These are phyloP conservation scores for Cercospora sp. DNA, from an alignment of 2,329 filamentous ascomycete genomes.

Conservation along the genomic window DNA sequence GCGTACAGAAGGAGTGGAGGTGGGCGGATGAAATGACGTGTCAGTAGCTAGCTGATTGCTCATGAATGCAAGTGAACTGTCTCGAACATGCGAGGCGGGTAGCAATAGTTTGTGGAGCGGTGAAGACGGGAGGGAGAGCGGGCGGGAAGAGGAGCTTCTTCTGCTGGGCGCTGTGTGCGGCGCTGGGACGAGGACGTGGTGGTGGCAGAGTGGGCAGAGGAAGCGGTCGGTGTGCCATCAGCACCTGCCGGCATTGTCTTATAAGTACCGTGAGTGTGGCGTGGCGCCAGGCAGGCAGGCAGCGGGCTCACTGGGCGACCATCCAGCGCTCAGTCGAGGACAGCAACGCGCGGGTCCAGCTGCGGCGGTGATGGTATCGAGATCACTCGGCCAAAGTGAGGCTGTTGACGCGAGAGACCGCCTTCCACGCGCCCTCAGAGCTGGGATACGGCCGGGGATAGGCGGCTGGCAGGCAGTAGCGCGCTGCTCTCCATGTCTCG, in stretches of 20 bases:
- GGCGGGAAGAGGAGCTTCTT: conserved; percentile 4
- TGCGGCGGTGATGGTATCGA: conserved; percentile 3
- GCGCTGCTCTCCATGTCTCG: background rate
- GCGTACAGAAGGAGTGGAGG: conserved; percentile 23
- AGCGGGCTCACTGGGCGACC: background rate
- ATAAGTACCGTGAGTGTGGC: background rate
- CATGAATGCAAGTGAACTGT: conserved; percentile 54
- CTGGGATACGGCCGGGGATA: conserved; percentile 4
- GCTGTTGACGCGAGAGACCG: conserved; percentile 15
- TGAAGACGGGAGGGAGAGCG: conserved; percentile 8
- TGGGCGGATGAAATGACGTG: conserved; percentile 26
- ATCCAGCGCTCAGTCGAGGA: background rate
- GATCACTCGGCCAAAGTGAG: conserved; percentile 9
- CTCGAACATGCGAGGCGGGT: background rate
- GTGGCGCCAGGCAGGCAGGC: background rate
- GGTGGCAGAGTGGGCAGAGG: background rate
- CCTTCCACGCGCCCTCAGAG: background rate
- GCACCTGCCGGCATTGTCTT: conserved; percentile 12
- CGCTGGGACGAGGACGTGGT: background rate
- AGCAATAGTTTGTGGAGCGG: background rate
- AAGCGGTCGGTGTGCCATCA: conserved; percentile 5
- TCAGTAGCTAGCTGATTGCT: conserved; percentile 29
- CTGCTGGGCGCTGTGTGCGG: background rate
- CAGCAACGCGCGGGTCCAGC: background rate
- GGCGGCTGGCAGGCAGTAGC: conserved; percentile 5